These are phyloP conservation scores for Haemoproteus tartakovskyi DNA, from an alignment of 169 alveolate species.

Conservation along the genomic window DNA sequence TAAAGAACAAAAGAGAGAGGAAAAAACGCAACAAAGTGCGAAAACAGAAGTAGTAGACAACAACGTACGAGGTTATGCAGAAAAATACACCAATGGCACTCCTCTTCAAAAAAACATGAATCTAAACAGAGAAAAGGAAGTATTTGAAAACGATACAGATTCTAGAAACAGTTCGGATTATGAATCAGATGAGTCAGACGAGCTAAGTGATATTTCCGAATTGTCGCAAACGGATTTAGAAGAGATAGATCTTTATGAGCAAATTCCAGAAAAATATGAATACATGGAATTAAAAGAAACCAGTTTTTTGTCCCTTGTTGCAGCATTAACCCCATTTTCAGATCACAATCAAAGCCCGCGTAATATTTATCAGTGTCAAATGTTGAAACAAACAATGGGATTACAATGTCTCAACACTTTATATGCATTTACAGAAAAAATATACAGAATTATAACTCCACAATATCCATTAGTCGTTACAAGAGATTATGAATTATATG, in stretches of 20 bases:
- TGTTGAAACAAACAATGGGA: slow-evolving; percentile 99
- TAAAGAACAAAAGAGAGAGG: neutral
- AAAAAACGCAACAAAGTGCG: neutral
- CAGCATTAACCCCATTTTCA: slow-evolving; percentile 96
- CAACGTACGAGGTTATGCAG: neutral
- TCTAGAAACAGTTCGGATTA: slow-evolving; percentile 33
- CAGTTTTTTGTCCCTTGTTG: slow-evolving; percentile 93
- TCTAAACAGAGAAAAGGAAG: neutral
- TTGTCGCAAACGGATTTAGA: slow-evolving; percentile 49
- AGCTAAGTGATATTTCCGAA: neutral
- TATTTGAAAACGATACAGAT: slow-evolving; percentile 27
- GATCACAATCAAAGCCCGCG: slow-evolving; percentile 99
- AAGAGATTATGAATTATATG: slow-evolving; percentile 88
- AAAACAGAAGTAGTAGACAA: neutral
- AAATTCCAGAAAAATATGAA: slow-evolving; percentile 85
- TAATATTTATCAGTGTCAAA: slow-evolving; percentile 97
- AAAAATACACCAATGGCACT: neutral
- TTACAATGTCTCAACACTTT: slow-evolving; percentile 95
- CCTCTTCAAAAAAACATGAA: too few species aligned
- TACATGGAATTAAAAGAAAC: slow-evolving; percentile 96
- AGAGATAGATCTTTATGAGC: slow-evolving; percentile 64
- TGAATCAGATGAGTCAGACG: neutral
- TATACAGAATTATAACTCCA: slow-evolving; percentile 91
- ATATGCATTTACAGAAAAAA: slow-evolving; percentile 94
- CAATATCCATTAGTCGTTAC: slow-evolving; percentile 98